A percentile compares a stretch with the other conserved stretches of the same genome.
Conservation (phyloP, 495 filamentous ascomycete genomes). For the Bryoglossum gracile region DNA sequence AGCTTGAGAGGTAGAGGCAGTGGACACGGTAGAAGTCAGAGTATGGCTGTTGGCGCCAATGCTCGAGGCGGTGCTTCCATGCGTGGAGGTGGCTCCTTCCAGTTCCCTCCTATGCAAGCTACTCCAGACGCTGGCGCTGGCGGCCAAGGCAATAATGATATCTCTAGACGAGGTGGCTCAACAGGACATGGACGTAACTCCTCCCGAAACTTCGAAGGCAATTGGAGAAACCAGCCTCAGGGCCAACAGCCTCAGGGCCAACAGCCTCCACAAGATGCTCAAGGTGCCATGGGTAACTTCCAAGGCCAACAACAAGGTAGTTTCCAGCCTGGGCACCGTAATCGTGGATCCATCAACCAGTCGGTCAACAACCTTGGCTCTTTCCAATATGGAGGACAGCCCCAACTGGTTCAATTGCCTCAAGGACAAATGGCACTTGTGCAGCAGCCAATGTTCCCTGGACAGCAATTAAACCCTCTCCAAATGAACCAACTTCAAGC, state of each 20-base stretch:
- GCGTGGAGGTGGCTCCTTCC: conserved; percentile 34
- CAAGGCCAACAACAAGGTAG: conserved; percentile 54
- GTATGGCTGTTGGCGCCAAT: conserved; percentile 49
- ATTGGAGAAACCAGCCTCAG: conserved; percentile 83
- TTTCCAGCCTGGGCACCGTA: conserved; percentile 91
- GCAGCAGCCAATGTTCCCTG: conserved; percentile 64
- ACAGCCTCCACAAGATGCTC: conserved; percentile 38
- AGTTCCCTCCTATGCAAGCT: conserved; percentile 22
- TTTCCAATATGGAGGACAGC: conserved; percentile 90
- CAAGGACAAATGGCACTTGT: conserved; percentile 72
- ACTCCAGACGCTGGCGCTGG: conserved; percentile 28
- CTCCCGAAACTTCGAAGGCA: conserved; percentile 93
- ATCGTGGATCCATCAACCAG: conserved; percentile 68
- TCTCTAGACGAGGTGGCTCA: conserved; percentile 58
- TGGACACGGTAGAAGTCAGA: conserved; percentile 54
- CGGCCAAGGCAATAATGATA: conserved; percentile 41
- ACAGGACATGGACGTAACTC: conserved; percentile 64
- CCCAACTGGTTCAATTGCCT: conserved; percentile 80
- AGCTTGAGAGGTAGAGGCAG: conserved; percentile 37
- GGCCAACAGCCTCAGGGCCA: conserved; percentile 48
- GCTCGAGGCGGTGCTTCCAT: conserved; percentile 34
- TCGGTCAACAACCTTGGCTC: conserved; percentile 76
- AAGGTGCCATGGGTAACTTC: conserved; percentile 51
- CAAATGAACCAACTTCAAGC: conserved; percentile 89
- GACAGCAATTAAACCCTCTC: conserved; percentile 81